Evolutionary conservation across 495 filamentous ascomycete species (phyloP).

Genomic region (Penicillium pancosmium): DNA sequence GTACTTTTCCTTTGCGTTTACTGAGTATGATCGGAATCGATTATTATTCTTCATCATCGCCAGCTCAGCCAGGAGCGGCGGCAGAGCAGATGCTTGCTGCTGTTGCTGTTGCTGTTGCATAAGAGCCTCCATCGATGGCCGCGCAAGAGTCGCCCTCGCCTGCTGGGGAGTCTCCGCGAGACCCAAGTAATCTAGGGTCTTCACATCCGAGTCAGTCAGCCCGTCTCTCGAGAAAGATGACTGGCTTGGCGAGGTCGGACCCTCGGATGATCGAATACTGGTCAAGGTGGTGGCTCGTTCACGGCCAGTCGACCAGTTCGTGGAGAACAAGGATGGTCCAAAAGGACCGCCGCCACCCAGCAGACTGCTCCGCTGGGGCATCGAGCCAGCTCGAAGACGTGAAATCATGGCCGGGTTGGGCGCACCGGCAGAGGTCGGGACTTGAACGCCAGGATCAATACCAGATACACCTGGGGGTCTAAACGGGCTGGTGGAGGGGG

Average conservation of each 20-base stretch:
- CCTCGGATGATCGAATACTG: constrained; percentile 87
- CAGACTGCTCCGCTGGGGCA: constrained; percentile 84
- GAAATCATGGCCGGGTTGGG: constrained; percentile 76
- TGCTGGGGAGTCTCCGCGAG: constrained; percentile 93
- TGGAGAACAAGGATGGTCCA: constrained; percentile 86
- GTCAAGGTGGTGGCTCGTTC: constrained; percentile 83
- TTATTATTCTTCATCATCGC: constrained; percentile 78
- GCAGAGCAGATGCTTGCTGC: constrained; percentile 58
- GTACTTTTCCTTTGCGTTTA: constrained; percentile 98
- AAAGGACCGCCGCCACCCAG: constrained; percentile 69
- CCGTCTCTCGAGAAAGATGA: constrained; percentile 90
- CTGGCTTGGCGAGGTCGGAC: constrained; percentile 82
- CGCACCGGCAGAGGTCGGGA: constrained; percentile 42
- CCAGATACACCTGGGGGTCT: constrained; percentile 73
- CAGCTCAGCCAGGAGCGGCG: constrained; percentile 78
- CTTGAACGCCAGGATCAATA: constrained; percentile 59
- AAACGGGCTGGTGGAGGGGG: constrained; percentile 90
- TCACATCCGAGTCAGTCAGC: constrained; percentile 84
- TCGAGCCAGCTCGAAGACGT: constrained; percentile 88
- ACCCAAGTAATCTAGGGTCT: constrained; percentile 93
- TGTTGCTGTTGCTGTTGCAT: constrained; percentile 61
- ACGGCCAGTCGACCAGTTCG: constrained; percentile 74
- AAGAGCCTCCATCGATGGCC: constrained; percentile 48
- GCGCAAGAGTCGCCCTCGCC: constrained; percentile 68
- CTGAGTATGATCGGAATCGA: constrained; percentile 93